A percentile compares a stretch with the other conserved stretches of the same genome.
Conservation (phyloP, 2,329 filamentous ascomycete species). For the Alternaria hordeiaustralica region DNA sequence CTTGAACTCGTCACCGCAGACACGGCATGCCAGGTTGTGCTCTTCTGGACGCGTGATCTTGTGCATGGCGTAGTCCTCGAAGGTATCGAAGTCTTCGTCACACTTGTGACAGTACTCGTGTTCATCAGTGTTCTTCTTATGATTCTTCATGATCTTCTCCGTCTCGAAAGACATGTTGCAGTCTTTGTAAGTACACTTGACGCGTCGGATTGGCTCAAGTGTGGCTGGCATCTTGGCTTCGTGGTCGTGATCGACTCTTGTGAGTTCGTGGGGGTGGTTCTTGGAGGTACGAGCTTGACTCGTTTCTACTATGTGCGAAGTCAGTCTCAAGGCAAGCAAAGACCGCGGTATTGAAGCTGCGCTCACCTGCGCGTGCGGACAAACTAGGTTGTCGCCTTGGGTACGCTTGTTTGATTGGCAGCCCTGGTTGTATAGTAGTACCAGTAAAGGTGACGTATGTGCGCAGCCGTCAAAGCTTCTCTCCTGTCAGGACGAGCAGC, state of each 20-base stretch:
- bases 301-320: neutral
- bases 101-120: conserved; percentile 58
- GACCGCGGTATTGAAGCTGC: neutral
- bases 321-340: neutral
- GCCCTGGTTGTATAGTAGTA: neutral
- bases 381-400: neutral
- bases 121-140: conserved; percentile 56
- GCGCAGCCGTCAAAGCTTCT: neutral
- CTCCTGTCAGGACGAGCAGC: neutral
- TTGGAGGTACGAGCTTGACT: neutral
- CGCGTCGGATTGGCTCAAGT: conserved; percentile 26
- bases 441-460: neutral
- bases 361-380: neutral
- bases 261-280: neutral
- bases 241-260: neutral
- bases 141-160: conserved; percentile 55
- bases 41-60: conserved; percentile 48
- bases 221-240: conserved; percentile 29
- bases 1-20: conserved; percentile 64
- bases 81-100: conserved; percentile 54
- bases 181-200: conserved; percentile 54
- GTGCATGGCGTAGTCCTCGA: conserved; percentile 56
- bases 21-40: conserved; percentile 61
- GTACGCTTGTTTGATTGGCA: neutral
- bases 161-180: conserved; percentile 57